phyloP scores from a whole-genome alignment of 805 yeast species.

The Candida parachauliodes region DNA sequence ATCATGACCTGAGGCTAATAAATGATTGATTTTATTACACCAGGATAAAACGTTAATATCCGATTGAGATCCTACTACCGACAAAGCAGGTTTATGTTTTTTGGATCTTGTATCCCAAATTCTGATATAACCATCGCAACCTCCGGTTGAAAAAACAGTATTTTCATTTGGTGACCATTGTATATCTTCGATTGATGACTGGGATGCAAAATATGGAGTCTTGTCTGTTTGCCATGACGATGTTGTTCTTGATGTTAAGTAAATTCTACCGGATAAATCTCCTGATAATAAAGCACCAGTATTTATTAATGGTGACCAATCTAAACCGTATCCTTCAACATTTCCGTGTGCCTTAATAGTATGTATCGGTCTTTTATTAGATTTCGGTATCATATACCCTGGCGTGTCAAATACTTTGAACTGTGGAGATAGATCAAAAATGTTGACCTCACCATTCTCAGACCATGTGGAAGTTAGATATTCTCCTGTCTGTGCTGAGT shows the following conservation, averaged over 20 bases:
- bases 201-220: slow-evolving; percentile 66
- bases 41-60: slow-evolving; percentile 96
- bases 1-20: slow-evolving; percentile 94
- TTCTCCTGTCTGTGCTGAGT: slow-evolving; percentile 69
- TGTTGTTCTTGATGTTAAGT: slow-evolving; percentile 71
- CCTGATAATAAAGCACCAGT: slow-evolving; percentile 86
- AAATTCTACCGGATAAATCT: slow-evolving; percentile 81
- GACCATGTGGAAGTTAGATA: slow-evolving; percentile 82
- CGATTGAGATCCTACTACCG: slow-evolving; percentile 70
- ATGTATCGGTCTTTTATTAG: slow-evolving; percentile 74
- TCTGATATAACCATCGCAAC: slow-evolving; percentile 85
- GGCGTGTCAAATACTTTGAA: slow-evolving; percentile 82
- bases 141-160: slow-evolving; percentile 94
- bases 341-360: slow-evolving; percentile 83
- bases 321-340: slow-evolving; percentile 96
- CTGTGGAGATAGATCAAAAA: slow-evolving; percentile 80
- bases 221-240: slow-evolving; percentile 84
- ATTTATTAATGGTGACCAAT: slow-evolving; percentile 86
- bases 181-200: slow-evolving; percentile 87
- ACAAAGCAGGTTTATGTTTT: slow-evolving; percentile 85
- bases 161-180: slow-evolving; percentile 94
- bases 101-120: slow-evolving; percentile 97
- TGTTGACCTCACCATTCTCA: slow-evolving; percentile 85
- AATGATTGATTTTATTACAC: slow-evolving; percentile 82
- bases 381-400: slow-evolving; percentile 76